phyloP scores from a whole-genome alignment of 1,284 basidiomycete genomes.

The Abortiporus biennis region DNA sequence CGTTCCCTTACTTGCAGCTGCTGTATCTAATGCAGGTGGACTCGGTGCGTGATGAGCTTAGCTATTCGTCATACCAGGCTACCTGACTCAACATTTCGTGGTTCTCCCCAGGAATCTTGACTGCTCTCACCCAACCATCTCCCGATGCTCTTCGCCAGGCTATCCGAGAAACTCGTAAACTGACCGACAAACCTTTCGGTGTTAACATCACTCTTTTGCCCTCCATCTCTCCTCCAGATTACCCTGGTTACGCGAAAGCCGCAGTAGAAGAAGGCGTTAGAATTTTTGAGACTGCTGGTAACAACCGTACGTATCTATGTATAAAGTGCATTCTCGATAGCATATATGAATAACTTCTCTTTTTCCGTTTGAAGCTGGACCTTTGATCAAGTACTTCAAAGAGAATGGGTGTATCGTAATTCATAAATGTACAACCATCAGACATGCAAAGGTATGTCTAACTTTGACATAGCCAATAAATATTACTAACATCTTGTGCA shows the following conservation, averaged over 20 bases:
- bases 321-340: background rate
- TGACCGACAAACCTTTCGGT: slow-evolving; percentile 77
- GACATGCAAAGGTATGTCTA: slow-evolving; percentile 69
- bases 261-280: slow-evolving; percentile 86
- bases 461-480: background rate
- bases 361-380: slow-evolving; percentile 55
- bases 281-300: slow-evolving; percentile 93
- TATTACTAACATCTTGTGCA: slow-evolving; percentile 1
- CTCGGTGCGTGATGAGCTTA: slow-evolving; percentile 51
- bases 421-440: slow-evolving; percentile 88
- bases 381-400: slow-evolving; percentile 81
- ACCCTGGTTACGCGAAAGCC: slow-evolving; percentile 75
- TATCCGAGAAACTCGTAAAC: slow-evolving; percentile 72
- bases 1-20: slow-evolving; percentile 66
- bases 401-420: slow-evolving; percentile 72
- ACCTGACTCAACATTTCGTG: background rate
- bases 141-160: slow-evolving; percentile 81
- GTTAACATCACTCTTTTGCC: slow-evolving; percentile 93
- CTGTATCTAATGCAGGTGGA: slow-evolving; percentile 84
- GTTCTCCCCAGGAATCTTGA: slow-evolving; percentile 65
- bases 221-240: slow-evolving; percentile 88
- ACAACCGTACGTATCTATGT: slow-evolving; percentile 52
- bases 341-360: too few species aligned
- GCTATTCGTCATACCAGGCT: slow-evolving; percentile 5
- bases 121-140: slow-evolving; percentile 82